Percentiles rank a stretch among this genome's conserved stretches.
Evolutionary conservation across 306 rosid genomes (phyloP).

Genomic region (Quercus engelmannii): DNA sequence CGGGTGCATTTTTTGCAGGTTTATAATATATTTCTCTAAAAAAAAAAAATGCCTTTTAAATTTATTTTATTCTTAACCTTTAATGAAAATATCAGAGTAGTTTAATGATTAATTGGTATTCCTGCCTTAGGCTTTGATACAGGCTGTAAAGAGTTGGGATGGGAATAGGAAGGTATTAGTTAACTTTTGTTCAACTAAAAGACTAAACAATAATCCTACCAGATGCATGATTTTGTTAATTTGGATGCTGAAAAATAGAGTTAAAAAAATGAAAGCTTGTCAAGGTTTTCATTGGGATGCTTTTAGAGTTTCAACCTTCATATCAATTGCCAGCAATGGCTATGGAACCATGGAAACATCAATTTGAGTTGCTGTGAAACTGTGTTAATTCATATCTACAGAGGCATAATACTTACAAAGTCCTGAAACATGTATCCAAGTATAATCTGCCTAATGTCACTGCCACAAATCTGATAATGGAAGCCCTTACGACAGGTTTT

Average conservation of each 20-base stretch:
- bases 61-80: not conserved
- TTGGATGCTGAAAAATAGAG: not conserved
- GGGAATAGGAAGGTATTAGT: not conserved
- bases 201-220: slow-evolving; percentile 1
- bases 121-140: slow-evolving; percentile 7
- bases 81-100: slow-evolving; percentile 9
- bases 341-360: too few relatives aligned
- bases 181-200: not conserved
- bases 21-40: not conserved
- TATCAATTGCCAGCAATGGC: too few relatives aligned
- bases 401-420: too few relatives aligned
- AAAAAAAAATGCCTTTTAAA: not conserved
- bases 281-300: too few relatives aligned
- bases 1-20: not conserved
- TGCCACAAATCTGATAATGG: too few relatives aligned
- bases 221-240: not conserved
- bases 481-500: too few relatives aligned
- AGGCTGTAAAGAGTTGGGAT: not conserved
- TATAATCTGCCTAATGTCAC: too few relatives aligned
- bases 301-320: too few relatives aligned
- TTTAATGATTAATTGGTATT: slow-evolving; percentile 1
- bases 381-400: too few relatives aligned
- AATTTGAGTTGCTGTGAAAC: too few relatives aligned
- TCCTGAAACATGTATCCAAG: too few relatives aligned
- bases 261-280: not conserved